Percentiles rank a stretch among this genome's conserved stretches.
phyloP scores from a whole-genome alignment of 768 basidiomycete species.

The Russula ochroleuca region DNA sequence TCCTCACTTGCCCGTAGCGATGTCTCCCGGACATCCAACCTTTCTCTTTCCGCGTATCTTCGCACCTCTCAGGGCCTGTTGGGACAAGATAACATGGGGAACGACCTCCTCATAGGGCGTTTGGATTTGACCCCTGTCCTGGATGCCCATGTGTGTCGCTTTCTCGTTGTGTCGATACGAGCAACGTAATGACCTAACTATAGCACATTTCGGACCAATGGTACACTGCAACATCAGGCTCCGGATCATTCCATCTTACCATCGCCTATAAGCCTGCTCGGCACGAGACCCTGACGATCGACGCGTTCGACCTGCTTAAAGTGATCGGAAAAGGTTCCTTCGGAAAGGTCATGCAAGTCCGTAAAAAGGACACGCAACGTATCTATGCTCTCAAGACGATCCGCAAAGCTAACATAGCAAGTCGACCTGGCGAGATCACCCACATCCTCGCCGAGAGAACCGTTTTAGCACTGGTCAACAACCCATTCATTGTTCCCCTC shows the following conservation, averaged over 20 bases:
- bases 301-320: constrained; percentile 93
- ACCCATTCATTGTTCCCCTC: constrained; percentile 97
- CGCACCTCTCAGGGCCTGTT: constrained; percentile 69
- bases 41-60: constrained; percentile 88
- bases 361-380: constrained; percentile 96
- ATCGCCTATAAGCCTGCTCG: constrained; percentile 88
- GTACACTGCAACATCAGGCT: constrained; percentile 78
- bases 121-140: constrained; percentile 83
- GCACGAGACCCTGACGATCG: constrained; percentile 85
- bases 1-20: constrained; percentile 54
- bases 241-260: constrained; percentile 92
- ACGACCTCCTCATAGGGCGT: constrained; percentile 91
- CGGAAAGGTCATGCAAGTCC: constrained; percentile 99
- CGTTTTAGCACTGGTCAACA: constrained; percentile 94
- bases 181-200: constrained; percentile 5
- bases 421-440: constrained; percentile 93
- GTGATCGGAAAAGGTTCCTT: constrained; percentile 98
- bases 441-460: constrained; percentile 97
- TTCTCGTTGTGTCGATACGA: constrained; percentile 12
- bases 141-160: constrained; percentile 61
- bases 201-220: constrained; percentile 88
- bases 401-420: constrained; percentile 95
- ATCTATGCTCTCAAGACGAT: constrained; percentile 99
- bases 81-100: constrained; percentile 92
- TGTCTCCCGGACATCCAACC: constrained; percentile 89